phyloP scores from a whole-genome alignment of 148 eudicot genomes.

The Diospyros kaki region DNA sequence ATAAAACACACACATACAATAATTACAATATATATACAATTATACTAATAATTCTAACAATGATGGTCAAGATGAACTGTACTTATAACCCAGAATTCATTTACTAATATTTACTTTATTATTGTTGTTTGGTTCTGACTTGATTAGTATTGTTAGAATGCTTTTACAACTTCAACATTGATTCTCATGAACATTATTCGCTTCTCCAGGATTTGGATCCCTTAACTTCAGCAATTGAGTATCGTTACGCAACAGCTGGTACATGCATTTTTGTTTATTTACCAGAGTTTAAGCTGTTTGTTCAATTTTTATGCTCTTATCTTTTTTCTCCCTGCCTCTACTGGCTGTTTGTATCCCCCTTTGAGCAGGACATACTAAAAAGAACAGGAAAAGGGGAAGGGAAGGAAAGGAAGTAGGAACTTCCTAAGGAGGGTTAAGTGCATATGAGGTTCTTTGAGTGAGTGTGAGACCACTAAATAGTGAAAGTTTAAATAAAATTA shows the following conservation, averaged over 20 bases:
- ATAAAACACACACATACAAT: no score
- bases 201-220: conserved; percentile 78
- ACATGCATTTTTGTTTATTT: conserved; percentile 30
- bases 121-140: background rate
- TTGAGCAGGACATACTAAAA: background rate
- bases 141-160: background rate
- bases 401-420: background rate
- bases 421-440: background rate
- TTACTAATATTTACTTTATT: conserved; percentile 3
- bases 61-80: background rate
- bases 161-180: conserved; percentile 1
- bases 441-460: background rate
- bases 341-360: background rate
- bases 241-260: conserved; percentile 94
- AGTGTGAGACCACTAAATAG: background rate
- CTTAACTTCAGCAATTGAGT: conserved; percentile 72
- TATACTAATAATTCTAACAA: no score
- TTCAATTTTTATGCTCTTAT: background rate
- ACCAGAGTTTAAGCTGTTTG: conserved; percentile 13
- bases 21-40: no score
- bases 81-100: background rate
- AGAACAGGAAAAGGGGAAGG: background rate
- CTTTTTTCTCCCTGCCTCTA: background rate
- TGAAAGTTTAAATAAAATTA: background rate
- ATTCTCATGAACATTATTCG: conserved; percentile 8